These are phyloP conservation scores for Passalora sequoiae DNA, from an alignment of 2,329 filamentous ascomycete species.

Conservation along the genomic window DNA sequence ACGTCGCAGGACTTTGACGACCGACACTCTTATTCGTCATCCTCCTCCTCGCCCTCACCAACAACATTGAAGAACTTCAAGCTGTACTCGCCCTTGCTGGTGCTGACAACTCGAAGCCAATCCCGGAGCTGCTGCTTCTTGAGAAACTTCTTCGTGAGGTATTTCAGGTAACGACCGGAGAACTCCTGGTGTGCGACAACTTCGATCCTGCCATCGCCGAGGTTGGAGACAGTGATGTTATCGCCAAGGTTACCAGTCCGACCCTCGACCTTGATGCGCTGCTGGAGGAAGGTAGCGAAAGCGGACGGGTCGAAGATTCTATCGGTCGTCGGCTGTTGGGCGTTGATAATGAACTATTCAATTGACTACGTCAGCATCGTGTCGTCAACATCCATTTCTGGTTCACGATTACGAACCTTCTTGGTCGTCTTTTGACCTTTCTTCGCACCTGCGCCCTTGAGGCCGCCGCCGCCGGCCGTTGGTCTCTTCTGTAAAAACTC, in stretches of 20 bases:
- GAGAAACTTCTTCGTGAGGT: conserved; percentile 99
- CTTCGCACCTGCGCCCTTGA: conserved; percentile 33
- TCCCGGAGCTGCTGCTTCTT: conserved; percentile 99
- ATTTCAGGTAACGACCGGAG: conserved; percentile 99
- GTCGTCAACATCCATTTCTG: too few species aligned
- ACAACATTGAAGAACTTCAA: conserved; percentile 99
- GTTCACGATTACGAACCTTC: conserved; percentile 65
- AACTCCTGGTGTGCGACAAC: conserved; percentile 96
- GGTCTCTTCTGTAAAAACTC: conserved; percentile 52
- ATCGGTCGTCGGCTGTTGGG: conserved; percentile 94
- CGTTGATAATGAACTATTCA: conserved; percentile 99
- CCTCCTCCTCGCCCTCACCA: conserved; percentile 94
- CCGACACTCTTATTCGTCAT: conserved; percentile 75
- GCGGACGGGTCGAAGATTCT: conserved; percentile 99
- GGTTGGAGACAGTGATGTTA: conserved; percentile 80
- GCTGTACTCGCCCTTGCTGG: conserved; percentile 97
- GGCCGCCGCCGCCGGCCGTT: conserved; percentile 35
- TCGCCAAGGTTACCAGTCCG: conserved; percentile 98
- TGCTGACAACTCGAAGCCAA: conserved; percentile 98
- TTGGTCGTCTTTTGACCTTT: conserved; percentile 70
- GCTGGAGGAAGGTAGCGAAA: conserved; percentile 99
- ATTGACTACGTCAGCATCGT: too few species aligned
- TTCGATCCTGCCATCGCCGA: conserved; percentile 96
- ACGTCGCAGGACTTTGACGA: too few species aligned
- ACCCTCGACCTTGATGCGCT: conserved; percentile 99